Evolutionary conservation across 257 asterid genomes (phyloP).

Genomic region (Dorcoceras hygrometricum): DNA sequence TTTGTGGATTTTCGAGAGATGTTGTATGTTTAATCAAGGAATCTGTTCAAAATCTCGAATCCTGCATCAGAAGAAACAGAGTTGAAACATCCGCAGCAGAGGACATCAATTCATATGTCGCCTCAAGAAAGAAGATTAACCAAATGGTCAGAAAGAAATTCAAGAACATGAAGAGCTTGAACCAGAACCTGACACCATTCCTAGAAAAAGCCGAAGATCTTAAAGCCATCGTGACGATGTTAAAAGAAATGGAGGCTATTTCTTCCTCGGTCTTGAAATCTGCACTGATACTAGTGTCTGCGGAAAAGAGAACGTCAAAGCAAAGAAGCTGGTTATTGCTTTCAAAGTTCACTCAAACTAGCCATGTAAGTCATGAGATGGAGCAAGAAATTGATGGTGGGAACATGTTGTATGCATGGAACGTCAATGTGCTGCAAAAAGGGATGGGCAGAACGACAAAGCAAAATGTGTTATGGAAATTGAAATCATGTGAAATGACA

Average conservation of each 20-base stretch:
- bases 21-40: conserved; percentile 20
- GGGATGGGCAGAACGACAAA: not conserved
- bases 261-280: conserved; percentile 15
- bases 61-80: conserved; percentile 34
- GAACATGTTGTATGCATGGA: not conserved
- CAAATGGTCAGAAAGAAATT: conserved; percentile 19
- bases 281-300: conserved; percentile 10
- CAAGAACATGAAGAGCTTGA: conserved; percentile 14
- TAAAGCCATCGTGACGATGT: not conserved
- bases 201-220: not conserved
- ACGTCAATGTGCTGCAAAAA: conserved; percentile 2
- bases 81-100: conserved; percentile 20
- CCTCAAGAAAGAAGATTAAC: conserved; percentile 27
- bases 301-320: conserved; percentile 16
- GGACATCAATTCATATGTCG: conserved; percentile 8
- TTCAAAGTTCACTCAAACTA: conserved; percentile 20
- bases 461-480: conserved; percentile 20
- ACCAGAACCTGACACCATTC: not conserved
- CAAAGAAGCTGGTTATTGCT: conserved; percentile 24
- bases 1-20: conserved; percentile 27
- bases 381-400: conserved; percentile 1
- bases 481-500: conserved; percentile 12
- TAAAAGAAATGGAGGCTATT: conserved; percentile 25
- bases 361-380: not conserved
- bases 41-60: conserved; percentile 28